These are phyloP conservation scores for Diutina pseudorugosa DNA, from an alignment of 1,139 yeast genomes.

Conservation along the genomic window DNA sequence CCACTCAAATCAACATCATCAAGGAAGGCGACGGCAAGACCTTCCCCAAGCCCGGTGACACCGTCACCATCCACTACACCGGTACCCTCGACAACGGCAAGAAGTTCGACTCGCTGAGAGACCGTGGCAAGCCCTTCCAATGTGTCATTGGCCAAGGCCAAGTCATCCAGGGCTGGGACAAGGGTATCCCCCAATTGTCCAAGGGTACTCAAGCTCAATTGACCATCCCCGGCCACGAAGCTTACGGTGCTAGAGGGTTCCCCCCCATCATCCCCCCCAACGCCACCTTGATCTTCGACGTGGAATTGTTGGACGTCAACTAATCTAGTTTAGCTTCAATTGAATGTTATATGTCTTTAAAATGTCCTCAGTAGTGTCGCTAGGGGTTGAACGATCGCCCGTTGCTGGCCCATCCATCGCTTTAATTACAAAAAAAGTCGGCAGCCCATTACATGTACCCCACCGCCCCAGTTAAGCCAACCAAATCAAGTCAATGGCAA, in stretches of 20 bases:
- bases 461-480: too few species aligned
- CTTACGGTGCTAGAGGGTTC: conserved; percentile 89
- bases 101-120: conserved; percentile 89
- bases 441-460: too few species aligned
- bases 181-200: conserved; percentile 80
- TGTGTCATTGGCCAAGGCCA: conserved; percentile 91
- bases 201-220: conserved; percentile 86
- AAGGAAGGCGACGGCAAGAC: conserved; percentile 71
- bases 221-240: conserved; percentile 87
- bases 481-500: too few species aligned
- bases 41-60: conserved; percentile 79
- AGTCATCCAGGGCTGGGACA: conserved; percentile 95
- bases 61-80: conserved; percentile 85
- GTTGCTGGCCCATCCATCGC: too few species aligned
- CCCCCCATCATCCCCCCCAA: conserved; percentile 95
- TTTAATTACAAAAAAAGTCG: too few species aligned
- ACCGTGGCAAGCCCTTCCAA: conserved; percentile 90
- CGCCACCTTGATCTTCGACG: conserved; percentile 87
- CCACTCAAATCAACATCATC: conserved; percentile 31
- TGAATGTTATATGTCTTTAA: background rate
- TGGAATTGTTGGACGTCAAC: conserved; percentile 77
- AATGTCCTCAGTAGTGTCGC: too few species aligned
- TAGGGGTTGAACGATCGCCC: too few species aligned
- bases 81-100: conserved; percentile 92
- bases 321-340: conserved; percentile 14